Evolutionary conservation across 2,329 filamentous ascomycete genomes (phyloP).

Genomic region (Didymella arachidicola): DNA sequence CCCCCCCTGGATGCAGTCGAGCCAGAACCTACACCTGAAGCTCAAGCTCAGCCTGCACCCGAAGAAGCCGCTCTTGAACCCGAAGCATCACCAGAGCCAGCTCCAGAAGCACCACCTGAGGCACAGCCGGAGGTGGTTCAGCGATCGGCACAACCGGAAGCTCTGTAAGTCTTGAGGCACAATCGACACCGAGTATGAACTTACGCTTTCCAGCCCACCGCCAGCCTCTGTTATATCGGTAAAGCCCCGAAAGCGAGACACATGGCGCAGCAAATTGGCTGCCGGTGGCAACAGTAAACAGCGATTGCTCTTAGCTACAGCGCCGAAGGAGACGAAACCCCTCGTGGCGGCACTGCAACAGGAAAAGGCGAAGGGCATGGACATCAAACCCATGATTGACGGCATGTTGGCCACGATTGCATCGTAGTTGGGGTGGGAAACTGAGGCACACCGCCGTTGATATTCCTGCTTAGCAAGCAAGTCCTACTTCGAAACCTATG

Average conservation of each 20-base stretch:
- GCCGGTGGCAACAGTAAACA: constrained; percentile 11
- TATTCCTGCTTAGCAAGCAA: neutral
- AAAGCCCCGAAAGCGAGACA: constrained; percentile 27
- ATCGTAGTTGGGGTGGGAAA: neutral
- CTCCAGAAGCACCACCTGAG: constrained; percentile 3
- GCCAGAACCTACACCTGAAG: constrained; percentile 5
- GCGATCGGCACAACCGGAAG: neutral
- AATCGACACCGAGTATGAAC: neutral
- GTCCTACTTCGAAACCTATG: neutral
- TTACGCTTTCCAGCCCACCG: constrained; percentile 7
- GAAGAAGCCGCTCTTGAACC: neutral
- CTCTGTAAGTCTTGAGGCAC: neutral
- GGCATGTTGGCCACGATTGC: constrained; percentile 20
- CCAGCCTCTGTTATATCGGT: constrained; percentile 6
- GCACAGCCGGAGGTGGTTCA: constrained; percentile 7
- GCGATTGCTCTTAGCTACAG: constrained; percentile 20
- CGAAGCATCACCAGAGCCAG: neutral
- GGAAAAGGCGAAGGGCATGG: constrained; percentile 35
- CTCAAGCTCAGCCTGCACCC: constrained; percentile 8
- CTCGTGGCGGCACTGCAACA: constrained; percentile 30
- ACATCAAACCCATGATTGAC: constrained; percentile 32
- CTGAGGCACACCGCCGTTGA: neutral
- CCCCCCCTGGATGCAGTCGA: neutral
- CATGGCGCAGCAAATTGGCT: constrained; percentile 22
- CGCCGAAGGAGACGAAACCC: constrained; percentile 23